Evolutionary conservation across 2,329 filamentous ascomycete species (phyloP).

Genomic region (Epichloe sibirici): DNA sequence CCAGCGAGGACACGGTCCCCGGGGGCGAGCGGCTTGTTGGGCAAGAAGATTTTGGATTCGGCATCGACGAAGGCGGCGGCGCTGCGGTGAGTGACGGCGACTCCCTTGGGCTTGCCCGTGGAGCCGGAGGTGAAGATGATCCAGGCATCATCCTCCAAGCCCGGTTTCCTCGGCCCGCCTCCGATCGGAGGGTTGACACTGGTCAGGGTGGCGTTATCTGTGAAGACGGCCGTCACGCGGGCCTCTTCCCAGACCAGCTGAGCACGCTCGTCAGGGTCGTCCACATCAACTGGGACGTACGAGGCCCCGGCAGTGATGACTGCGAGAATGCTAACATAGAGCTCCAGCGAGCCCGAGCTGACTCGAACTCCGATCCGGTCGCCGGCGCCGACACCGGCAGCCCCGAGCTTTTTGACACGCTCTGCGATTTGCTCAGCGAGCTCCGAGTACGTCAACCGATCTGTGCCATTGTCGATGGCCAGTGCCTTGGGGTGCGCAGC

Average conservation of each 20-base stretch:
- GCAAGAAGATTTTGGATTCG: slow-evolving; percentile 11
- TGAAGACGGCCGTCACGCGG: slow-evolving; percentile 8
- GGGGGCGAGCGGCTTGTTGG: slow-evolving; percentile 9
- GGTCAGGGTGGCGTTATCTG: slow-evolving; percentile 9
- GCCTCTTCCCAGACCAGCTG: slow-evolving; percentile 11
- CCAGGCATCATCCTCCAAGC: slow-evolving; percentile 11
- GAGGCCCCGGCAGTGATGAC: slow-evolving; percentile 10
- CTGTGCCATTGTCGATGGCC: slow-evolving; percentile 10
- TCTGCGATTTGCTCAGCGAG: slow-evolving; percentile 4
- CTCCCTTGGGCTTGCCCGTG: slow-evolving; percentile 15
- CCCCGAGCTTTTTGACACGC: slow-evolving; percentile 4
- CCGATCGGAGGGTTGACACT: neutral
- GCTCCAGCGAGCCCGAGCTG: slow-evolving; percentile 10
- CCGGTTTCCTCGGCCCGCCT: slow-evolving; percentile 1
- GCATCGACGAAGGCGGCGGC: slow-evolving; percentile 14
- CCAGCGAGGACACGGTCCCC: slow-evolving; percentile 14
- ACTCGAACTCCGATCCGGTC: slow-evolving; percentile 11
- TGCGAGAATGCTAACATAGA: slow-evolving; percentile 11
- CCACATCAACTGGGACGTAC: slow-evolving; percentile 13
- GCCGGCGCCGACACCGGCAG: slow-evolving; percentile 8
- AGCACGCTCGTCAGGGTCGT: slow-evolving; percentile 12
- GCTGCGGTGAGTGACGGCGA: slow-evolving; percentile 13
- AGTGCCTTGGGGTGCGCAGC: slow-evolving; percentile 3
- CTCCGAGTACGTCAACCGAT: slow-evolving; percentile 6
- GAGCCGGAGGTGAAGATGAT: slow-evolving; percentile 15